Conservation (phyloP, 2,329 filamentous ascomycete species). For the Magnaporthiopsis incrustans region DNA sequence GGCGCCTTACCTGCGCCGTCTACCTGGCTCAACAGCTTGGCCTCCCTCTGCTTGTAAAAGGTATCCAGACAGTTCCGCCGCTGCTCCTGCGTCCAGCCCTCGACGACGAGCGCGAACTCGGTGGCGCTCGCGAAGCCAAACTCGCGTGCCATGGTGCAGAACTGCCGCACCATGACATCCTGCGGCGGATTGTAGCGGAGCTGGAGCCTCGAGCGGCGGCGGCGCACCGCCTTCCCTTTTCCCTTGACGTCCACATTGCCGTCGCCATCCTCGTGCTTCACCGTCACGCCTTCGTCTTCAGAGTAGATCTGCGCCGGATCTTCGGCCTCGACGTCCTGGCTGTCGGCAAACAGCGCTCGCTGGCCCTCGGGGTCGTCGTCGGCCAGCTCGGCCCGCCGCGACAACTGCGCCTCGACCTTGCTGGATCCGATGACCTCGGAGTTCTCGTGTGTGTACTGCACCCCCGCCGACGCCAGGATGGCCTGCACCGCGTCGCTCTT, state of each 20-base stretch:
- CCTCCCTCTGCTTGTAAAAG: slow-evolving; percentile 67
- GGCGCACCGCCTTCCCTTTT: slow-evolving; percentile 5
- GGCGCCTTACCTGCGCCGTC: slow-evolving; percentile 12
- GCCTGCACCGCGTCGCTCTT: slow-evolving; percentile 74
- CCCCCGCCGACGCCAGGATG: slow-evolving; percentile 79
- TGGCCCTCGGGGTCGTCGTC: slow-evolving; percentile 27
- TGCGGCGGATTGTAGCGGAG: slow-evolving; percentile 63
- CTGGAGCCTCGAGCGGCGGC: slow-evolving; percentile 23
- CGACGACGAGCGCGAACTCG: slow-evolving; percentile 84
- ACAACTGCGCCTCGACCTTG: slow-evolving; percentile 82
- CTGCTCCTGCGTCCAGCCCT: slow-evolving; percentile 81
- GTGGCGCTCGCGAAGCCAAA: slow-evolving; percentile 70
- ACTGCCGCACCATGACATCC: slow-evolving; percentile 70
- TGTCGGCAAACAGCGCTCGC: slow-evolving; percentile 51
- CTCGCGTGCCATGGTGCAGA: slow-evolving; percentile 79
- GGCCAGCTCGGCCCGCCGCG: slow-evolving; percentile 57
- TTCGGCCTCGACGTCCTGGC: slow-evolving; percentile 26
- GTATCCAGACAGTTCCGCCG: slow-evolving; percentile 67
- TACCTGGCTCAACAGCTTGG: slow-evolving; percentile 31
- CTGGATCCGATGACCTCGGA: slow-evolving; percentile 88
- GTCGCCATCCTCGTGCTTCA: background rate
- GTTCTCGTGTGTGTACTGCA: slow-evolving; percentile 95
- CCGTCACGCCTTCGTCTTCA: background rate
- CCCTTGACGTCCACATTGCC: slow-evolving; percentile 3
- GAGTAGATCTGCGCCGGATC: slow-evolving; percentile 1